A percentile compares a stretch with the other conserved stretches of the same genome.
Evolutionary conservation across 2,329 filamentous ascomycete genomes (phyloP).

Genomic region (Paramyrothecium roridum): DNA sequence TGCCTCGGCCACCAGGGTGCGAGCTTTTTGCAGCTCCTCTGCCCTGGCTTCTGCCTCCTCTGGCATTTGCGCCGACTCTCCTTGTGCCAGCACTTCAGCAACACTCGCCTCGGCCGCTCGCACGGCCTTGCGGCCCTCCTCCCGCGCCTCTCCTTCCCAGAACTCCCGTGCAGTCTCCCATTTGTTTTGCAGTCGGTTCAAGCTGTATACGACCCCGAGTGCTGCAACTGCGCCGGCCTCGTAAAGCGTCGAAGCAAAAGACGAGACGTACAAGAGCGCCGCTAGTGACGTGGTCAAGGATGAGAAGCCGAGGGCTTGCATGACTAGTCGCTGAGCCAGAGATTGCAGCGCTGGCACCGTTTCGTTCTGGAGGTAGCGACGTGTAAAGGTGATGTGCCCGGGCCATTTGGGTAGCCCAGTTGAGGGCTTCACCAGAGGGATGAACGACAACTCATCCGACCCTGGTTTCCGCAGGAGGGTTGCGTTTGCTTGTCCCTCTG

Average conservation of each 20-base stretch:
- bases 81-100: constrained; percentile 38
- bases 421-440: constrained; percentile 15
- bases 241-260: constrained; percentile 50
- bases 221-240: constrained; percentile 62
- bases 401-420: constrained; percentile 58
- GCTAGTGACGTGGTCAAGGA: constrained; percentile 56
- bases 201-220: constrained; percentile 57
- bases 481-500: constrained; percentile 11
- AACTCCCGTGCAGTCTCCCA: constrained; percentile 59
- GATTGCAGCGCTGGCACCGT: constrained; percentile 71
- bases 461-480: constrained; percentile 18
- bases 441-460: constrained; percentile 19
- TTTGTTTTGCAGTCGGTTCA: constrained; percentile 56
- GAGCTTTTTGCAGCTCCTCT: constrained; percentile 35
- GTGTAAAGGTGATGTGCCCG: constrained; percentile 67
- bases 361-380: constrained; percentile 62
- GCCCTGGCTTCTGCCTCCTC: constrained; percentile 18
- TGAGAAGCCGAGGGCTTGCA: constrained; percentile 73
- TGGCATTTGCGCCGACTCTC: constrained; percentile 6
- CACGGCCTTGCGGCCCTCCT: constrained; percentile 63
- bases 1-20: constrained; percentile 45
- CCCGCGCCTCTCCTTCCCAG: constrained; percentile 66
- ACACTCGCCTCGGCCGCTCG: constrained; percentile 53
- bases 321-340: constrained; percentile 68
- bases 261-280: constrained; percentile 54